Evolutionary conservation across 345 rosid genomes (phyloP).

Genomic region (Euphorbia tirucalli): DNA sequence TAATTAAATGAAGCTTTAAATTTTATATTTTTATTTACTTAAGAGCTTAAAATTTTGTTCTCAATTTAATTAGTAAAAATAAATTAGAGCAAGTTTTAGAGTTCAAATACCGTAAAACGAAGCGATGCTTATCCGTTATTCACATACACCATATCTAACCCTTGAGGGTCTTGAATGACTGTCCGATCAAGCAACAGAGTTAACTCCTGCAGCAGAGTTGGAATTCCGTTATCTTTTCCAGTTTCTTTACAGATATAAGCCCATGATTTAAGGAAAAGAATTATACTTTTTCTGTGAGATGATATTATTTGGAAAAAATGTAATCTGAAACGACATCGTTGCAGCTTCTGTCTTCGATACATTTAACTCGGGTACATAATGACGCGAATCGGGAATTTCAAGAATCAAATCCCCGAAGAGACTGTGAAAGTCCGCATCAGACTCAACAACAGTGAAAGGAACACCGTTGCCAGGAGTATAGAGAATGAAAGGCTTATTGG

Average conservation of each 20-base stretch:
- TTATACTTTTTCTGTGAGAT: constrained; percentile 10
- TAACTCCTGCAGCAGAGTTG: constrained; percentile 1
- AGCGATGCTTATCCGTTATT: neutral
- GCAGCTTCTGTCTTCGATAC: neutral
- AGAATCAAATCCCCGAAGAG: neutral
- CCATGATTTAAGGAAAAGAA: constrained; percentile 18
- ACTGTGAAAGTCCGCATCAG: neutral
- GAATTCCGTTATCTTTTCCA: neutral
- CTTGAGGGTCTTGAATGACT: constrained; percentile 3
- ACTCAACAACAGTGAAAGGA: neutral
- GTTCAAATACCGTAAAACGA: neutral
- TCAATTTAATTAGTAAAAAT: too few species aligned
- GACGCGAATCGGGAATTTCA: neutral
- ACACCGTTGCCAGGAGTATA: constrained; percentile 6
- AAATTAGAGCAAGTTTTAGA: too few species aligned
- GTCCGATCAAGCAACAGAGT: constrained; percentile 16
- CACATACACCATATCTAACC: neutral
- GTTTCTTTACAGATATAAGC: constrained; percentile 6
- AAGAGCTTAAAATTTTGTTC: too few species aligned
- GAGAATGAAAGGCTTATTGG: constrained; percentile 7
- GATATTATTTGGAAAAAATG: neutral
- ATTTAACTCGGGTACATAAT: neutral
- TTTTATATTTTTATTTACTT: too few species aligned
- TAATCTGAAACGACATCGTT: neutral
- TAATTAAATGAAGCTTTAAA: too few species aligned